phyloP scores from a whole-genome alignment of 805 yeast genomes.

The Candida nonsorbophila region DNA sequence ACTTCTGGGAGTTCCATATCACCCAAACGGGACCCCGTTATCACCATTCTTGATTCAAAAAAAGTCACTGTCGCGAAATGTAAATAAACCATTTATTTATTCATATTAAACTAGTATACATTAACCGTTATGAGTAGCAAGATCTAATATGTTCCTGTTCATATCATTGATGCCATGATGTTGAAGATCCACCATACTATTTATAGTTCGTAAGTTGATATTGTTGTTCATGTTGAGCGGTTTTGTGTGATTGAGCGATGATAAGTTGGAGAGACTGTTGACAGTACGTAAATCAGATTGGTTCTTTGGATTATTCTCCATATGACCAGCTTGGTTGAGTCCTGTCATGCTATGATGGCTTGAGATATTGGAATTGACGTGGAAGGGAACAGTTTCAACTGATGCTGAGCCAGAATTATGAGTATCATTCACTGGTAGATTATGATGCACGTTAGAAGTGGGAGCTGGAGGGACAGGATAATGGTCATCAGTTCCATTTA shows the following conservation, averaged over 20 bases:
- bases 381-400: constrained; percentile 4
- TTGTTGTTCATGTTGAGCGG: constrained; percentile 7
- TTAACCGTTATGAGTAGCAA: too few relatives aligned
- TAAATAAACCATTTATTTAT: too few relatives aligned
- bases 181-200: constrained; percentile 29
- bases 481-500: constrained; percentile 12
- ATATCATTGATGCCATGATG: constrained; percentile 10
- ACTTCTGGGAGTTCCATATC: constrained; percentile 20
- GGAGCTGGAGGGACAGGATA: constrained; percentile 5
- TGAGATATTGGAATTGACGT: constrained; percentile 6
- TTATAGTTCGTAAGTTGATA: constrained; percentile 18
- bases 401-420: constrained; percentile 6
- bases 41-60: constrained; percentile 8
- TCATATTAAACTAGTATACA: too few relatives aligned
- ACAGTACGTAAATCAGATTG: constrained; percentile 18
- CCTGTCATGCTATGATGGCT: constrained; percentile 21
- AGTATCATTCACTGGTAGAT: constrained; percentile 3
- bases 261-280: constrained; percentile 22
- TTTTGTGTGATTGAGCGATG: constrained; percentile 9
- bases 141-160: too few relatives aligned
- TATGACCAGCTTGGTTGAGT: constrained; percentile 13
- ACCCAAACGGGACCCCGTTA: constrained; percentile 6
- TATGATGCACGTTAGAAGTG: constrained; percentile 4
- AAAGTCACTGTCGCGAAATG: not conserved
- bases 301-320: too few relatives aligned